These are phyloP conservation scores for Coemansia sp. DNA, from an alignment of 192 early-diverging fungal genomes.

Conservation along the genomic window DNA sequence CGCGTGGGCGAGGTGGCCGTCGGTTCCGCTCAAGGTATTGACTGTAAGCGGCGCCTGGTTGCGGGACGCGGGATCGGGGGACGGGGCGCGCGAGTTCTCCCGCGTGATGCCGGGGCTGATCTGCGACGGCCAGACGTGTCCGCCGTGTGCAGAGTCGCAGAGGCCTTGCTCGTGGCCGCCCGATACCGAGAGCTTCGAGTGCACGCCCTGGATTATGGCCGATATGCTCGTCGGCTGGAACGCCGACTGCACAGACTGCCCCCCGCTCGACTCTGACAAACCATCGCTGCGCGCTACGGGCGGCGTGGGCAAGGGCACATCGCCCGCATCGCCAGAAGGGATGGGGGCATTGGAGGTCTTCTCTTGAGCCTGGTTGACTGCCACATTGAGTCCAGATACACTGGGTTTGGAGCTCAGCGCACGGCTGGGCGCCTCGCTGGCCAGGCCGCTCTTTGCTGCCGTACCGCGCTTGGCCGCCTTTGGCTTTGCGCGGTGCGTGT, in stretches of 20 bases:
- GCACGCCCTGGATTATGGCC: slow-evolving; percentile 16
- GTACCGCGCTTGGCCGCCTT: slow-evolving; percentile 34
- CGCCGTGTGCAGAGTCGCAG: slow-evolving; percentile 13
- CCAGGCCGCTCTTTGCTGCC: not conserved
- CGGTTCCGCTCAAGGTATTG: not conserved
- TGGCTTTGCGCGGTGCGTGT: slow-evolving; percentile 87
- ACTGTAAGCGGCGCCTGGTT: not conserved
- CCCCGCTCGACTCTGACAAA: not conserved
- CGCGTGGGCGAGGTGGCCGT: not conserved
- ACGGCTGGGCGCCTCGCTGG: slow-evolving; percentile 11
- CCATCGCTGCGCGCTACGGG: not conserved
- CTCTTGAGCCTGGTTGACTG: not conserved
- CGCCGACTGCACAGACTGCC: slow-evolving; percentile 7
- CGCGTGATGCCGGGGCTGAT: slow-evolving; percentile 44
- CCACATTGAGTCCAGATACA: not conserved
- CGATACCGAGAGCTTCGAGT: slow-evolving; percentile 35
- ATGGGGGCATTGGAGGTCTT: not conserved
- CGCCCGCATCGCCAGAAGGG: not conserved
- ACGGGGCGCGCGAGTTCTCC: slow-evolving; percentile 27
- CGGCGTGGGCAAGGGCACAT: slow-evolving; percentile 2
- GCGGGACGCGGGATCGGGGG: slow-evolving; percentile 2
- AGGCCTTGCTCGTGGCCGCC: slow-evolving; percentile 38
- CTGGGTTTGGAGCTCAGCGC: slow-evolving; percentile 7
- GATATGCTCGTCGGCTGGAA: slow-evolving; percentile 3
- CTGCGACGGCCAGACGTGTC: slow-evolving; percentile 50